Base-by-base conservation (phyloP, 2,329 filamentous ascomycete species). In the Hymenoscyphus salicellus region DNA sequence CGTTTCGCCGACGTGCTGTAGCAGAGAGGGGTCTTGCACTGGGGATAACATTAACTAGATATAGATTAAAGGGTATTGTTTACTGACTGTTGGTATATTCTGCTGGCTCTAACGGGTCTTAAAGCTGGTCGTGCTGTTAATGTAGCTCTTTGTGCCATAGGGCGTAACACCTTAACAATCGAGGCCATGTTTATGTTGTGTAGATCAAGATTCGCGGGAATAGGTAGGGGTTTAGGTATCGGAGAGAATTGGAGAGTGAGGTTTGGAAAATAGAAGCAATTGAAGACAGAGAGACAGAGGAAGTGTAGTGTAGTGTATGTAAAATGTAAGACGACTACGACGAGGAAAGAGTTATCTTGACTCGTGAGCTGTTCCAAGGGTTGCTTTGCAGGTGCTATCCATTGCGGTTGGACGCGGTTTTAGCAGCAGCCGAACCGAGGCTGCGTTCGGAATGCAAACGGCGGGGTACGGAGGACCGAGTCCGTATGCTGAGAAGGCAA, bases 21-120 rank as follows among this genome's bases (percentile, higher is more conserved):
- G 83, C 83, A 43, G 88, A 89, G 64, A 92, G 83, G 23, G 82
- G 74, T 70, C 87, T 84, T 14, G 75, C 71, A 69, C 79, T 82
- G 61, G 28, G 20, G 46, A 46, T 28, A 30, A 55, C 23, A 16
- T 64, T 55, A 61, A 36, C 43, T 41, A 58, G 10, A 1, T 10
- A 28, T 8, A 8, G 20, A 14, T 10, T 59, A 23, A 14, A 17
- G 23, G 3, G 32, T 7, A 20, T 26, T 11, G 10, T 26, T 26
- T 17, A 65, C 72, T 68, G 75, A 82, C 80, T 78, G 77, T 71
- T 78, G 79, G 58, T 76, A 71, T 65, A 78, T 73, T 64, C 77
- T 77, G 65, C 69, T 74, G 5, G 76, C 70, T 67, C 77, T 72
- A 38, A 77, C 70, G 60, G 74, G 74, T 74, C 76, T 77, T 11